Evolutionary conservation across 1,284 basidiomycete species (phyloP).

Genomic region (Austroboletus niveus): DNA sequence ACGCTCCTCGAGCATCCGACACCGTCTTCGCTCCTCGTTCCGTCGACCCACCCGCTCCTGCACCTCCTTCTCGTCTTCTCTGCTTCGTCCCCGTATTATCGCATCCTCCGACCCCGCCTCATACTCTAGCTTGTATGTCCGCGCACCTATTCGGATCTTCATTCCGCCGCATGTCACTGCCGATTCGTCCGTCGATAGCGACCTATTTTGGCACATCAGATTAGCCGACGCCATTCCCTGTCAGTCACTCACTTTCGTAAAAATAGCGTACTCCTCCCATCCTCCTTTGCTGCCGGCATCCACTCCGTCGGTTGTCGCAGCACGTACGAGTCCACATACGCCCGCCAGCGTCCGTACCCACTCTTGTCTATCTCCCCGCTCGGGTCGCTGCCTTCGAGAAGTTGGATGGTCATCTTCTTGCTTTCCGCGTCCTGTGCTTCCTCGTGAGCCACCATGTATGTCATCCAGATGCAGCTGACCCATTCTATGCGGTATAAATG

Average conservation of each 20-base stretch:
- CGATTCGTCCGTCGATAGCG: slow-evolving; percentile 30
- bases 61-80: slow-evolving; percentile 41
- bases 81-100: slow-evolving; percentile 38
- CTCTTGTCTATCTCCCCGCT: slow-evolving; percentile 59
- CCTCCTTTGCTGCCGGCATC: slow-evolving; percentile 47
- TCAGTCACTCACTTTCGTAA: slow-evolving; percentile 43
- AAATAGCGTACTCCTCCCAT: slow-evolving; percentile 42
- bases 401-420: slow-evolving; percentile 71
- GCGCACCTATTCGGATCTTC: slow-evolving; percentile 61
- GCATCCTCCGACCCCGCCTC: slow-evolving; percentile 61
- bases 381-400: slow-evolving; percentile 79
- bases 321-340: slow-evolving; percentile 87
- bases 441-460: slow-evolving; percentile 12
- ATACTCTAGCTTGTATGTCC: slow-evolving; percentile 75
- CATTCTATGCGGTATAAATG: slow-evolving; percentile 91
- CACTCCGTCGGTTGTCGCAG: slow-evolving; percentile 72
- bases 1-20: slow-evolving; percentile 32
- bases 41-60: slow-evolving; percentile 43
- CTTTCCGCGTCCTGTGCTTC: slow-evolving; percentile 54
- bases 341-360: slow-evolving; percentile 66
- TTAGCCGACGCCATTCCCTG: slow-evolving; percentile 10
- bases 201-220: slow-evolving; percentile 37
- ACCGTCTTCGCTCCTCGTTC: slow-evolving; percentile 53
- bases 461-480: slow-evolving; percentile 50
- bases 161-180: slow-evolving; percentile 39